Conservation (phyloP, 257 asterid species). For the Apocynum venetum region DNA sequence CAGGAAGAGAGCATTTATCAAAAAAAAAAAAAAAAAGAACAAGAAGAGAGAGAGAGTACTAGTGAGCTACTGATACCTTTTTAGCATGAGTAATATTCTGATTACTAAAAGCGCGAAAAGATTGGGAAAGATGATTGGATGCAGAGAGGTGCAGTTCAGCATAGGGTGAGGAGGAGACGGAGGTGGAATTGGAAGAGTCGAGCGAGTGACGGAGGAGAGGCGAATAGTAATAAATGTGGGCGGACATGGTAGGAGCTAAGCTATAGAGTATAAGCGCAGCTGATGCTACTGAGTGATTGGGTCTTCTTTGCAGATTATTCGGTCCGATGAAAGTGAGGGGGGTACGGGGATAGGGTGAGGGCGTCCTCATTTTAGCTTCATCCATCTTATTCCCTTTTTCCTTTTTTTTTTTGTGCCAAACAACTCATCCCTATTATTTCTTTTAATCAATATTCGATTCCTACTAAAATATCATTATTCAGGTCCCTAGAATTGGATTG, state of each 20-base stretch:
- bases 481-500: too few species aligned
- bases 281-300: background rate
- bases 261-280: background rate
- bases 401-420: too few species aligned
- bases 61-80: background rate
- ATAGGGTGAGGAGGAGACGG: constrained; percentile 20
- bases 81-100: background rate
- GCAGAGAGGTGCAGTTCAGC: constrained; percentile 36
- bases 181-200: constrained; percentile 20
- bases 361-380: background rate
- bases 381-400: background rate
- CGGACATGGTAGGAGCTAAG: constrained; percentile 14
- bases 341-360: background rate
- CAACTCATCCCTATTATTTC: too few species aligned
- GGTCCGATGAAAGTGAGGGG: constrained; percentile 1
- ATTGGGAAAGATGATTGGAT: constrained; percentile 28
- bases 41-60: background rate
- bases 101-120: constrained; percentile 6
- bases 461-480: too few species aligned
- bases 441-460: too few species aligned
- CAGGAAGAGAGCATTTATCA: background rate
- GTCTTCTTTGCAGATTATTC: constrained; percentile 7
- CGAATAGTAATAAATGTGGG: constrained; percentile 3
- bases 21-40: too few species aligned
- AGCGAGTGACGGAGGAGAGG: constrained; percentile 18